These are phyloP conservation scores for Trichoderma lentiforme DNA, from an alignment of 2,329 filamentous ascomycete genomes.

Conservation along the genomic window DNA sequence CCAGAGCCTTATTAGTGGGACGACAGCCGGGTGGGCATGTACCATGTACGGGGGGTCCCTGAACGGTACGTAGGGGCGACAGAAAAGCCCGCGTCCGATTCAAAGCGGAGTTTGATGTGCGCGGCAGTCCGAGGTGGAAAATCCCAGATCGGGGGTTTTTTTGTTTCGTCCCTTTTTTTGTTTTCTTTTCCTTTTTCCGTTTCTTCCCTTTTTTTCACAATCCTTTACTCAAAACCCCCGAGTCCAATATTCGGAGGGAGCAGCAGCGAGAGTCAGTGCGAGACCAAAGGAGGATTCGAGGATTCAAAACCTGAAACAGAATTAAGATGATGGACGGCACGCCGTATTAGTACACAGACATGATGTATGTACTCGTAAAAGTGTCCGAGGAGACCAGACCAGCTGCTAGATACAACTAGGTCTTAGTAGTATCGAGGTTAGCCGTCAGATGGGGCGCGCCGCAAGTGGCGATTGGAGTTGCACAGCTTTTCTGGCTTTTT, in stretches of 20 bases:
- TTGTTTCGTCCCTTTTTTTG: not conserved
- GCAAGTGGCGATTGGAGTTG: not conserved
- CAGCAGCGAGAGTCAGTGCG: not conserved
- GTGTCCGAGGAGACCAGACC: not conserved
- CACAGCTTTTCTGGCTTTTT: not conserved
- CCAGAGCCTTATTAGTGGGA: slow-evolving; percentile 13
- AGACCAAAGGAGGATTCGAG: slow-evolving; percentile 1
- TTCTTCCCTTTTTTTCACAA: not conserved
- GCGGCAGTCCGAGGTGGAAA: not conserved
- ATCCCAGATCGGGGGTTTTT: not conserved
- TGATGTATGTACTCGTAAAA: not conserved
- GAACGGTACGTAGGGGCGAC: not conserved
- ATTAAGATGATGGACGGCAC: not conserved
- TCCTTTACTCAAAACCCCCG: not conserved
- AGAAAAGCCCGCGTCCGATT: slow-evolving; percentile 11
- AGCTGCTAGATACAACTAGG: not conserved
- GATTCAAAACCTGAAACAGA: not conserved
- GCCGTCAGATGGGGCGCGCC: not conserved
- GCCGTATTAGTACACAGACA: not conserved
- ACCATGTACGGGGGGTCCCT: not conserved
- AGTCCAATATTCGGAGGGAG: not conserved
- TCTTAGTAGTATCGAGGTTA: not conserved
- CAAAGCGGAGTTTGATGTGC: slow-evolving; percentile 3
- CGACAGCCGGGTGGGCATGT: not conserved
- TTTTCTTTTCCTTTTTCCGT: not conserved